Evolutionary conservation across 768 basidiomycete species (phyloP).

Genomic region (Tulasnella sp.): DNA sequence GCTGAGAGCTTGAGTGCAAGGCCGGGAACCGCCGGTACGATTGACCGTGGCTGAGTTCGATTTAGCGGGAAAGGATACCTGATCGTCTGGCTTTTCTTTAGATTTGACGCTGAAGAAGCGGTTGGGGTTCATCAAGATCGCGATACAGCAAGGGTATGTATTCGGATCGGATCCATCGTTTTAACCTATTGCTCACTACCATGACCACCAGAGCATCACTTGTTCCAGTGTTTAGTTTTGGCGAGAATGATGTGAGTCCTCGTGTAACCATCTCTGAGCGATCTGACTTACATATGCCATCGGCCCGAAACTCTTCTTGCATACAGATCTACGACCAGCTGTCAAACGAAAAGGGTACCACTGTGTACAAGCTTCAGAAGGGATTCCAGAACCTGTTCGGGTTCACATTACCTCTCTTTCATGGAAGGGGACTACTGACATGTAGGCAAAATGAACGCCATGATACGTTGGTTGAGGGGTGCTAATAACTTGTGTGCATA

Average conservation of each 20-base stretch:
- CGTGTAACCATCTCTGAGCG: not conserved
- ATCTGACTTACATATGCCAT: no score
- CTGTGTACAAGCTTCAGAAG: slow-evolving; percentile 75
- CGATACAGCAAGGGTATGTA: slow-evolving; percentile 77
- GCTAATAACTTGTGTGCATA: slow-evolving; percentile 25
- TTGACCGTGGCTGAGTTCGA: not conserved
- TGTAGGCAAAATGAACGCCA: slow-evolving; percentile 47
- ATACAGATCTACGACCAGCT: slow-evolving; percentile 89
- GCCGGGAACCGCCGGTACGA: slow-evolving; percentile 77
- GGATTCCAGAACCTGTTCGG: slow-evolving; percentile 88
- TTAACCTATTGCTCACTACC: slow-evolving; percentile 11
- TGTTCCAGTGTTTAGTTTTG: slow-evolving; percentile 96
- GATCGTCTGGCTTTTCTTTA: not conserved
- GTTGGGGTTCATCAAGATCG: slow-evolving; percentile 90
- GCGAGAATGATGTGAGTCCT: slow-evolving; percentile 93
- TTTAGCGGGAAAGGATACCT: not conserved
- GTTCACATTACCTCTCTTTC: slow-evolving; percentile 95
- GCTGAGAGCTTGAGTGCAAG: slow-evolving; percentile 88
- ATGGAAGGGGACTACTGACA: slow-evolving; percentile 88
- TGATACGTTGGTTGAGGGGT: not conserved
- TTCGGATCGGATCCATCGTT: not conserved
- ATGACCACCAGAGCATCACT: slow-evolving; percentile 64
- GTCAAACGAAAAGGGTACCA: slow-evolving; percentile 89
- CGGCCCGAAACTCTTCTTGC: not conserved
- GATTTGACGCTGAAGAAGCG: slow-evolving; percentile 38